A percentile compares a stretch with the other conserved stretches of the same genome.
Evolutionary conservation across 495 filamentous ascomycete species (phyloP).

Genomic region (Astrocystis sublimbata): DNA sequence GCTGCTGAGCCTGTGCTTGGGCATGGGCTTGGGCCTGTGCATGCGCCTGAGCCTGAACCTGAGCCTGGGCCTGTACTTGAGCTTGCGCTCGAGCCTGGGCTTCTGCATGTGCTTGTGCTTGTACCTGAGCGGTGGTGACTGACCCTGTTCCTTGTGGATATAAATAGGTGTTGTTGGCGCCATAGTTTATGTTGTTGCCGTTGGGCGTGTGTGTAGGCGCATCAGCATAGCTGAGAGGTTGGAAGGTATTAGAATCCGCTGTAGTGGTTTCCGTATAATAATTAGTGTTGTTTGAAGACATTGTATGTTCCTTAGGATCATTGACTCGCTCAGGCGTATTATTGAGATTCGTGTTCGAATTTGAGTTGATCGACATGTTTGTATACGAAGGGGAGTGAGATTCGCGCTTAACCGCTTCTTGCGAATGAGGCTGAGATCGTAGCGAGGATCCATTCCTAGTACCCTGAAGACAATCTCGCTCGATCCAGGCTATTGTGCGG

Average conservation of each 20-base stretch:
- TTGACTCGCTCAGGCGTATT: slow-evolving; percentile 25
- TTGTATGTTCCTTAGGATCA: slow-evolving; percentile 28
- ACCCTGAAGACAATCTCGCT: slow-evolving; percentile 40
- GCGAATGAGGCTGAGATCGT: slow-evolving; percentile 25
- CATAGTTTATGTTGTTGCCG: slow-evolving; percentile 25
- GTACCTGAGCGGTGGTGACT: slow-evolving; percentile 24
- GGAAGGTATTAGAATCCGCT: slow-evolving; percentile 26
- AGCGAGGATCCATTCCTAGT: slow-evolving; percentile 22
- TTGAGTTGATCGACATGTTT: slow-evolving; percentile 22
- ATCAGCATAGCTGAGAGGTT: slow-evolving; percentile 26
- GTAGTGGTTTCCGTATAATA: slow-evolving; percentile 27
- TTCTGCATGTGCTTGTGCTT: slow-evolving; percentile 22
- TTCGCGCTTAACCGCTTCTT: slow-evolving; percentile 30
- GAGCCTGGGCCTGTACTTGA: slow-evolving; percentile 20
- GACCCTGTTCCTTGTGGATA: slow-evolving; percentile 29
- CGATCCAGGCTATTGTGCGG: slow-evolving; percentile 46
- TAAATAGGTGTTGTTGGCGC: slow-evolving; percentile 26
- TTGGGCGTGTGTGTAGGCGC: slow-evolving; percentile 25
- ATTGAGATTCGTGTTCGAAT: slow-evolving; percentile 20
- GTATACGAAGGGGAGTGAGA: slow-evolving; percentile 31
- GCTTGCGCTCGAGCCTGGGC: slow-evolving; percentile 25
- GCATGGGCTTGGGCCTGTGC: slow-evolving; percentile 29
- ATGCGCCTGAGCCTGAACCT: slow-evolving; percentile 25
- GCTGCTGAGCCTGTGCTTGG: slow-evolving; percentile 29
- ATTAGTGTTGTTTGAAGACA: slow-evolving; percentile 23